These are phyloP conservation scores for Casuarina cunninghamiana DNA, from an alignment of 306 rosid genomes.

Conservation along the genomic window DNA sequence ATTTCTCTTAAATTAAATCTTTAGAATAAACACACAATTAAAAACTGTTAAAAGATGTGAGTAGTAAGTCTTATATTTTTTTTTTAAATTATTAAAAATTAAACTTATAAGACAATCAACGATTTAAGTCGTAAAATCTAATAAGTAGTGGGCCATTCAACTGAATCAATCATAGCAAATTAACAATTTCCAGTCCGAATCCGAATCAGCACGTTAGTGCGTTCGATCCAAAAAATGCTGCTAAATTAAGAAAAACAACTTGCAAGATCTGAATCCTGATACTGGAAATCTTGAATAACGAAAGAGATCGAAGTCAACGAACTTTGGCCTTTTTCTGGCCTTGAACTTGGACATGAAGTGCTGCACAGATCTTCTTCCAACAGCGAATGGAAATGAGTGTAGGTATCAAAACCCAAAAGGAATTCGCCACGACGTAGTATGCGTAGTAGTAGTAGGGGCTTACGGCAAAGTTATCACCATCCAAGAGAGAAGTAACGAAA, in stretches of 20 bases:
- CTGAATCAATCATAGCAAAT: neutral
- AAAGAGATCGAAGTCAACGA: conserved; percentile 42
- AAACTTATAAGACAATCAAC: neutral
- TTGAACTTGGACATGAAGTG: conserved; percentile 42
- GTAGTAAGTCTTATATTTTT: no score
- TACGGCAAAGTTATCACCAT: conserved; percentile 76
- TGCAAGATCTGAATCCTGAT: neutral
- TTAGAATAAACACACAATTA: no score
- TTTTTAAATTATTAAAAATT: neutral
- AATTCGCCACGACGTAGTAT: conserved; percentile 74
- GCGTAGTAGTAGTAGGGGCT: conserved; percentile 62
- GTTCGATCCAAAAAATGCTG: neutral
- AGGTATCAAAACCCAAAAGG: conserved; percentile 74
- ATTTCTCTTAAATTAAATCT: no score
- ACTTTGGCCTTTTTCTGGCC: conserved; percentile 65
- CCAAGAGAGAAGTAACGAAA: conserved; percentile 65
- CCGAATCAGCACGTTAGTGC: neutral
- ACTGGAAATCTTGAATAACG: neutral
- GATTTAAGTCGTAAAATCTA: neutral
- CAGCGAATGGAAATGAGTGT: conserved; percentile 59
- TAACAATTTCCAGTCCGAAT: neutral
- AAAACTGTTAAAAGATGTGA: no score
- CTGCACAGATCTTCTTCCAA: conserved; percentile 74
- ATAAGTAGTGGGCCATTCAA: neutral
- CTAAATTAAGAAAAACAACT: neutral